Evolutionary conservation across 179 eudicot genomes (phyloP), one percentile per base, ranked within the genome.

Genomic region (Silene noctiflora): DNA sequence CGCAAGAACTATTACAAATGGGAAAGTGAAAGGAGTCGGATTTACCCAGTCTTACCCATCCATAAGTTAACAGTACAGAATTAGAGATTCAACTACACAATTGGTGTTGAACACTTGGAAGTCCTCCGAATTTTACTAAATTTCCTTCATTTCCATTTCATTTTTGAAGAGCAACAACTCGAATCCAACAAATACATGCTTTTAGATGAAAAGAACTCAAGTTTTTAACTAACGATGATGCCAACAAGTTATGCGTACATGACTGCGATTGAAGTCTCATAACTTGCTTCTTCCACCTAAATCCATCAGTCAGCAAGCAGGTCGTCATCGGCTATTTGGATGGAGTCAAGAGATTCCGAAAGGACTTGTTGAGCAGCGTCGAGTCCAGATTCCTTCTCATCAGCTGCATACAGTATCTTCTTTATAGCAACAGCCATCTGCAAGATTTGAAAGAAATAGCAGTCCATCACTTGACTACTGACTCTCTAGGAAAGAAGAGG

Each of bases 331-430:
- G 72, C 76, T 16, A 44, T 69, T 20, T 39, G 59, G 55, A 61
- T 71, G 10, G 75, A 77, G 69, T 79, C 73, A 4, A 56, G 71
- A 22, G 87, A 71, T 48, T 76, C 84, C 20, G 83, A 21, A 51
- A 87, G 58, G 27, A 86, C 77, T 73, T 88, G 86, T 72, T 87
- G 91, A 75, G 95, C 92, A 81, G 85, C 96, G 31, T 80, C 81
- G 19, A 87, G 89, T 27, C 84, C 87, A 0, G 96, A 87, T 61
- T 89, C 96, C 82, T 85, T 85, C 24, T 77, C 92, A 71, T 90
- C 98, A 33, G 85, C 84, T 42, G 97, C 89, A 78, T 94, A 94
- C 77, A 94, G 62, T 82, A 94, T 90, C 91, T 88, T 91, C 86
- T 87, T 91, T 17, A 90, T 71, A 12, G 91, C 94, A 74, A 76